Percentiles rank a stretch among this genome's conserved stretches.
Conservation (phyloP, 192 early-diverging fungal species). For the Umbelopsis isabellina region DNA sequence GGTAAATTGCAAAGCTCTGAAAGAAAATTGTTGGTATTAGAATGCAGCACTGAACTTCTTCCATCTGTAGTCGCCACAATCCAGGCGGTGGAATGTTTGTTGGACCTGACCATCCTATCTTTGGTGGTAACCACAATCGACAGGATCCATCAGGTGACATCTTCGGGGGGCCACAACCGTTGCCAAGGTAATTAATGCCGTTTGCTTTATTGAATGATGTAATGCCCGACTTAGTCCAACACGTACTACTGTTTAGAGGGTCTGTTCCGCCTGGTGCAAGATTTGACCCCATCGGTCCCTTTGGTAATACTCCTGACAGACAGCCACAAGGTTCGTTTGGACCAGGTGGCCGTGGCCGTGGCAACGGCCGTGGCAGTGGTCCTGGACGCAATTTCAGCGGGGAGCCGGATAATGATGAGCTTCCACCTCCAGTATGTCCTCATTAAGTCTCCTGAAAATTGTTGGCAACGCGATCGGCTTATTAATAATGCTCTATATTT, state of each 20-base stretch:
- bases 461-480: neutral
- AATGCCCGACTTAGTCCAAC: neutral
- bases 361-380: constrained; percentile 19
- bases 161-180: constrained; percentile 57
- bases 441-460: neutral
- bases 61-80: constrained; percentile 20
- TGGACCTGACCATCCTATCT: constrained; percentile 90
- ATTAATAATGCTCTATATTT: constrained; percentile 10
- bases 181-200: constrained; percentile 52
- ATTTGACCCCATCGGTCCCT: constrained; percentile 91
- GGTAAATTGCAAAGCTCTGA: constrained; percentile 35
- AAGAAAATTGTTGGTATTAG: neutral
- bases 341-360: constrained; percentile 33
- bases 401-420: constrained; percentile 77
- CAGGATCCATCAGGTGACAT: constrained; percentile 44
- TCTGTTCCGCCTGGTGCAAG: constrained; percentile 85
- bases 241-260: constrained; percentile 41
- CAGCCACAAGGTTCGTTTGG: constrained; percentile 44
- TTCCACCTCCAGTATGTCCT: constrained; percentile 63
- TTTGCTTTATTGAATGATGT: neutral
- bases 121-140: constrained; percentile 50
- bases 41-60: neutral
- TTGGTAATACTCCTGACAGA: constrained; percentile 54
- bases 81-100: constrained; percentile 84
- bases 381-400: constrained; percentile 47